A percentile compares a stretch with the other conserved stretches of the same genome.
phyloP scores from a whole-genome alignment of 2,329 filamentous ascomycete genomes.

The Aureobasidium zeae region DNA sequence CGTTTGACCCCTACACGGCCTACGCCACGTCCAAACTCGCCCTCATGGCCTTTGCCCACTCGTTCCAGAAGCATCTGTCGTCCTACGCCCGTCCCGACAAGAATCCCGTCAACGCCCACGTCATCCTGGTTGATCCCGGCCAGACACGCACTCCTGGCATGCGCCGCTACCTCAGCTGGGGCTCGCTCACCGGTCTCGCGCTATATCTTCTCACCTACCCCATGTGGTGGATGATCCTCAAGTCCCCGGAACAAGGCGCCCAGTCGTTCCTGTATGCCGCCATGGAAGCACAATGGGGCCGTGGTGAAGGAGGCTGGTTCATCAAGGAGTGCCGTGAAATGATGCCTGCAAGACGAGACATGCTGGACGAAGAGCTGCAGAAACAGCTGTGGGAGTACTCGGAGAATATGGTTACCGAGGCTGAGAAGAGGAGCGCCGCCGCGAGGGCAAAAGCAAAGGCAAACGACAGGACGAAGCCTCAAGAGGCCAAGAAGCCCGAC shows the following conservation, averaged over 20 bases:
- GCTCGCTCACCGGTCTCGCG: conserved; percentile 68
- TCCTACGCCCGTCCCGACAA: conserved; percentile 76
- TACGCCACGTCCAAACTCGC: conserved; percentile 54
- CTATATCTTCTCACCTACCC: conserved; percentile 71
- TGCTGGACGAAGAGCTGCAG: conserved; percentile 68
- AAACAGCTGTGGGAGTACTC: conserved; percentile 86
- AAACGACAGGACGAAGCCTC: conserved; percentile 22
- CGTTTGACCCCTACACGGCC: conserved; percentile 36
- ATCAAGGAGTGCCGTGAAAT: conserved; percentile 85
- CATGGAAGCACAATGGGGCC: conserved; percentile 66
- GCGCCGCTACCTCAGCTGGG: conserved; percentile 75
- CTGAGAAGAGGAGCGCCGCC: conserved; percentile 69
- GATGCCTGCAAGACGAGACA: conserved; percentile 60
- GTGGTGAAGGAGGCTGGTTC: conserved; percentile 57
- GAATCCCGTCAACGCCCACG: conserved; percentile 69
- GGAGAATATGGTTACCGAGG: conserved; percentile 69
- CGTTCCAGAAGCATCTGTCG: conserved; percentile 87
- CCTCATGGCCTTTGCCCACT: conserved; percentile 77
- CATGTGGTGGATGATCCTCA: conserved; percentile 78
- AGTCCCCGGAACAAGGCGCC: conserved; percentile 72
- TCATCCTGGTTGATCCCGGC: conserved; percentile 82
- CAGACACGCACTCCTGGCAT: conserved; percentile 77
- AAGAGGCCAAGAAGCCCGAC: conserved; percentile 10
- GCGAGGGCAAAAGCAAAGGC: conserved; percentile 48
- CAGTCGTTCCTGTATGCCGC: conserved; percentile 78